Base-by-base conservation (phyloP, 257 asterid genomes). In the Solanum raphanifolium region DNA sequence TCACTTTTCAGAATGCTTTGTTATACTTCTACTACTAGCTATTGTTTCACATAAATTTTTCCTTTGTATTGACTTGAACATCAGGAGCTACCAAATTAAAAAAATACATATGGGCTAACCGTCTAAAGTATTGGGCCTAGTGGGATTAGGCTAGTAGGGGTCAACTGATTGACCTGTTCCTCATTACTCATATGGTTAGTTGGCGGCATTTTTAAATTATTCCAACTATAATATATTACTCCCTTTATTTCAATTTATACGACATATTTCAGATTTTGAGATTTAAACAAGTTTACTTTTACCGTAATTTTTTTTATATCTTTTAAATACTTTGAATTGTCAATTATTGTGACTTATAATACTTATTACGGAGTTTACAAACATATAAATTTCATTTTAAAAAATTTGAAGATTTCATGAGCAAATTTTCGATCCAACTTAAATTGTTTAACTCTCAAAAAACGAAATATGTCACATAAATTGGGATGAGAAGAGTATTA, bases 401-500 rank as follows among this genome's bases (percentile, higher is more conserved):
- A 16, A 52, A 6, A 0, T 5, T 52, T 6, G 3, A 52, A 52
- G 1, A 16, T 52, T 52, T 52, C 62, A 18, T 6, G 23, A 52
- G 2, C 0, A 52, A 52, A 0, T 0, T 52, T 52, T 6, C 4
- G 1, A 0, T 52, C 4, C 18, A 52, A 55, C 4, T 55, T 1
- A 18, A 55, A 55, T 0, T 0, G 0, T 18, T 55, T 6, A 2
- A 55, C 0, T 18, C 1, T 6, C 1, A 0, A 55, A 52, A 18
- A 55, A 6, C 0, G 0, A 55, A 55, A 55, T 55, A 0, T 18
- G 0, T 55, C 4, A 18, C 1, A 18, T 18, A 55, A 52, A 18
- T 18, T 52, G 9, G 0, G 0, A 52, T 2, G 4, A 0, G 18
- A 6, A 0, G 1, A 18, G 4, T 18, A 52, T 18, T 6, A 55